These are phyloP conservation scores for Ceratocystis alfenasii DNA, from an alignment of 2,329 filamentous ascomycete genomes.

Conservation along the genomic window DNA sequence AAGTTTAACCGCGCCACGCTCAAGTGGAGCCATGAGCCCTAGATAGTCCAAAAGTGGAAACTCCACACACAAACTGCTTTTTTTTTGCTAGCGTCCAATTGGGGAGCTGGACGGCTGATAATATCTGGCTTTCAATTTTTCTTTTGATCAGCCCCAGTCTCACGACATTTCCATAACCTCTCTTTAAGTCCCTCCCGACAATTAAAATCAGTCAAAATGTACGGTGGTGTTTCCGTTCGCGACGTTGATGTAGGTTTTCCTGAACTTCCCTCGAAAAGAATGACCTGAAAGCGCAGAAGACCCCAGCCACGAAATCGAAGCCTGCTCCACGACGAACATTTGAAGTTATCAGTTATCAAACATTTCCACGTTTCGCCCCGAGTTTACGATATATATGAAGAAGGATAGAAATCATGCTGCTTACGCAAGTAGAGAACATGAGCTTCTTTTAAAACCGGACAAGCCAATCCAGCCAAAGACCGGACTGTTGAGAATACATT, in stretches of 20 bases:
- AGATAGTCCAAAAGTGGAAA: constrained; percentile 3
- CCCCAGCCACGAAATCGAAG: constrained; percentile 2
- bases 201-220: constrained; percentile 55
- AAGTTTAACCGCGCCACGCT: constrained; percentile 4
- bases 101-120: constrained; percentile 6
- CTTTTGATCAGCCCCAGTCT: constrained; percentile 13
- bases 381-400: not conserved
- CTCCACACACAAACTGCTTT: constrained; percentile 15
- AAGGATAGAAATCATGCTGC: not conserved
- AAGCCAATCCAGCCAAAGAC: not conserved
- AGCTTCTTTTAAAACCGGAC: too few species aligned
- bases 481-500: not conserved
- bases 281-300: constrained; percentile 23
- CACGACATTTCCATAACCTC: constrained; percentile 14
- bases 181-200: constrained; percentile 23
- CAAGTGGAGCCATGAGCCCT: constrained; percentile 15
- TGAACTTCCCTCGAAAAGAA: constrained; percentile 11
- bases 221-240: constrained; percentile 67
- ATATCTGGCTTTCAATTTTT: constrained; percentile 14
- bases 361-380: not conserved
- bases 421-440: too few species aligned
- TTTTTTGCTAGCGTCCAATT: not conserved
- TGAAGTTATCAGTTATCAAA: not conserved
- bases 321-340: constrained; percentile 13
- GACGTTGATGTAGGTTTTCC: constrained; percentile 64